Base-by-base conservation (phyloP, 176 grass and related monocot genomes). In the Melocanna baccifera region DNA sequence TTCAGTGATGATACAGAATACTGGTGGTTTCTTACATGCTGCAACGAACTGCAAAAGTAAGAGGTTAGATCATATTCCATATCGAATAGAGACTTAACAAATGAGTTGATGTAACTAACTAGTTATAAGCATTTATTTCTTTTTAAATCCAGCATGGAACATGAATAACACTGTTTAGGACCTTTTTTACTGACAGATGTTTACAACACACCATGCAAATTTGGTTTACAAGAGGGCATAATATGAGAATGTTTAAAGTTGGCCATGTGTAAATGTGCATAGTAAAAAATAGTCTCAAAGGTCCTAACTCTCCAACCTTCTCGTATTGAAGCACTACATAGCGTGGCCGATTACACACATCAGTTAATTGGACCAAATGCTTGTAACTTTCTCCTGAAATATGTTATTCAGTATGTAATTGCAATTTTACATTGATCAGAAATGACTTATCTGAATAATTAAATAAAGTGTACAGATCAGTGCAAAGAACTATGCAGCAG, bases 1-100 rank as follows among this genome's bases (percentile, higher is more conserved):
- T 72, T 99, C 91, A 0, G 93, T 99, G 79, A 99, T 96, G 79
- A 99, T 96, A 66, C 97, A 99, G 83, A 96, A 99, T 20, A 99
- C 93, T 45, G 97, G 97, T 42, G 93, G 78, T 79, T 96, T 99
- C 84, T 99, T 99, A 77, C 97, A 96, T 67, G 97, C 93, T 20
- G 97, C 97, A n/a, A 99, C 97, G 40, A 99, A 99, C 97, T 99
- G 85, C 26, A 81, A 84, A 40, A 64, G 29, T 3, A 86, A 18
- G 19, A 90, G 26, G 63, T 85, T 53, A 75, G 46, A 85, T 46
- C 0, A 30, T 3, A 48, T 69, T 59, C 39, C 56, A 42, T 47
- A 40, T 57, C 0, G 1, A 82, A 79, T 14, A 77, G 43, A 71
- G 37, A 71, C 20, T 53, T 8, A 18, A 26, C 16, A 66, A 75